Evolutionary conservation across 108 stramenopile genomes (phyloP), one percentile per base, ranked within the genome.

Genomic region (Aurantiochytrium sp.): DNA sequence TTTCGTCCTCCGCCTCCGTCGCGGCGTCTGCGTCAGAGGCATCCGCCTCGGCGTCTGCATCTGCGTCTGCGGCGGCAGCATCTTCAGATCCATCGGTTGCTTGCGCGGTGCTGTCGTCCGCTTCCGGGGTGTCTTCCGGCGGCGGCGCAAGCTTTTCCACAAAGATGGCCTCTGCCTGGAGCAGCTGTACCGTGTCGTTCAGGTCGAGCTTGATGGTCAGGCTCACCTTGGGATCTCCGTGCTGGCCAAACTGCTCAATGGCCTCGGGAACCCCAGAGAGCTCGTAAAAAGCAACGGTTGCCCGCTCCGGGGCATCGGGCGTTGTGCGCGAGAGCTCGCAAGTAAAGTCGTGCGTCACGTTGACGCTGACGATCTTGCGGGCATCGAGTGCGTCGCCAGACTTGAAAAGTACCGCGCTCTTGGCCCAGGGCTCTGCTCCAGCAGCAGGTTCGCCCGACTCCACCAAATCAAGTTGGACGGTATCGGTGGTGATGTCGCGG

Each of bases 331-430:
- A 58, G 44, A 97, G 91, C 44, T 93, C 88, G 64, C 96, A 95
- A 57, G 95, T 93, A 53, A 98, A 92, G 93, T 99, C 97, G 60
- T 92, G 60, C 72, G 96, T 96, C 88, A 97, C 96, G 14, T 97
- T 96, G 91, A 99, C 98, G 87, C 97, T 96, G 87, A 99, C 97
- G 23, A 96, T 97, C 93, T 98, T 98, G 89, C 97, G 97, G 5
- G 95, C 93, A 21, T 96, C 97, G 57, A 98, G 88, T 72, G 95
- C 95, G 10, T 95, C 94, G 87, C 92, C 89, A 4, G 91, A 87
- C 89, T 97, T 97, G 94, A 98, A 98, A 58, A 98, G 94, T 69
- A 96, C 95, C 55, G 97, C 96, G 89, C 95, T 92, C 94, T 98
- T 97, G 25, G 60, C 90, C 97, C 97, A 97, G n/a, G 87, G 89